A percentile compares a stretch with the other conserved stretches of the same genome.
Evolutionary conservation across 202 grass and related monocot species (phyloP).

Genomic region (Brachypodium distachyon): DNA sequence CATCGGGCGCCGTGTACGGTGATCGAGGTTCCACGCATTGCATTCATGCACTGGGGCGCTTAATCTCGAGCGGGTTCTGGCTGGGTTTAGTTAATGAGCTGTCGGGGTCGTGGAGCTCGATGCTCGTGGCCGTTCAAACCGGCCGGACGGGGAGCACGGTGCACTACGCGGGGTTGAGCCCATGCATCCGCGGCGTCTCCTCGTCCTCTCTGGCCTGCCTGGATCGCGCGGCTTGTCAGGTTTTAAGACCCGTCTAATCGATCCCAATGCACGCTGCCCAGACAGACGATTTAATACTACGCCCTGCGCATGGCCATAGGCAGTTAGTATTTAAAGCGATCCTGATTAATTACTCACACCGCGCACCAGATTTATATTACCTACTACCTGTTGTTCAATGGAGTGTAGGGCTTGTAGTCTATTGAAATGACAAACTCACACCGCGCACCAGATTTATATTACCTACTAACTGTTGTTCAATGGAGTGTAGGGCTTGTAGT

Average conservation of each 20-base stretch:
- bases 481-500: neutral
- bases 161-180: neutral
- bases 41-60: neutral
- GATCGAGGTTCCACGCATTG: neutral
- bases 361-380: no score
- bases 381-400: neutral
- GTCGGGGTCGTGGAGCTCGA: slow-evolving; percentile 47
- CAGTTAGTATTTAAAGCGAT: neutral
- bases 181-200: neutral
- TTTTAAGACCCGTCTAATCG: slow-evolving; percentile 39
- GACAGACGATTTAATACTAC: slow-evolving; percentile 23
- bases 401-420: neutral
- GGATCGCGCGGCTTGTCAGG: slow-evolving; percentile 4
- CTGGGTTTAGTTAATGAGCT: slow-evolving; percentile 35
- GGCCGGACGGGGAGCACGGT: slow-evolving; percentile 15
- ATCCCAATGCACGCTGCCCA: slow-evolving; percentile 37
- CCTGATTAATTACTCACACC: slow-evolving; percentile 22
- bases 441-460: no score
- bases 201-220: neutral
- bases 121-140: slow-evolving; percentile 22
- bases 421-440: slow-evolving; percentile 3
- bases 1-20: neutral
- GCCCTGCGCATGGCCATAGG: neutral
- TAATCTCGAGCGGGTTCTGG: slow-evolving; percentile 8
- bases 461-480: neutral